These are phyloP conservation scores for Mycena pura DNA, from an alignment of 768 basidiomycete genomes.

Conservation along the genomic window DNA sequence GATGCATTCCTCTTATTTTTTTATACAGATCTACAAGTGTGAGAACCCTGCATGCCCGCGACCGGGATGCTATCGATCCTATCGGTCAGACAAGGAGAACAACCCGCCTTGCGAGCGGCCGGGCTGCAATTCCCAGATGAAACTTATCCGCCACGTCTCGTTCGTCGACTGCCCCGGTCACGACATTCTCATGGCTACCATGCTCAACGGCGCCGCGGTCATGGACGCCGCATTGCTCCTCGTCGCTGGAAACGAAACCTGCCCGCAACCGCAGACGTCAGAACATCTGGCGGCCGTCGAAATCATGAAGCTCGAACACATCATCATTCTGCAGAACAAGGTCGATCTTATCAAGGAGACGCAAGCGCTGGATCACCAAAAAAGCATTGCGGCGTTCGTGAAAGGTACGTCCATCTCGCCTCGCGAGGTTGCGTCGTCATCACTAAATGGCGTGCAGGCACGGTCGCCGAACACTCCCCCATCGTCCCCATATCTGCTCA, in stretches of 20 bases:
- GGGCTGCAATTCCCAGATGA: constrained; percentile 90
- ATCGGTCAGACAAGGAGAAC: constrained; percentile 93
- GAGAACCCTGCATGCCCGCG: constrained; percentile 92
- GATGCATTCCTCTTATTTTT: constrained; percentile 23
- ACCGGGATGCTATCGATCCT: constrained; percentile 93
- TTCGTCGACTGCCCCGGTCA: constrained; percentile 98
- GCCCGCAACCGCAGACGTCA: constrained; percentile 98
- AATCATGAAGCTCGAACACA: constrained; percentile 98
- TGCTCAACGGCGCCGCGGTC: constrained; percentile 99
- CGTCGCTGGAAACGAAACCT: constrained; percentile 97
- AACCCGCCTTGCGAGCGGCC: constrained; percentile 92
- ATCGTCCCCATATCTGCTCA: constrained; percentile 99
- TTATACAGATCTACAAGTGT: constrained; percentile 95
- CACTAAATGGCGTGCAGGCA: constrained; percentile 64
- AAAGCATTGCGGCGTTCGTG: constrained; percentile 94
- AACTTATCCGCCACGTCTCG: constrained; percentile 93
- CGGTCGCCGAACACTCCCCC: constrained; percentile 95
- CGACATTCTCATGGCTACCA: constrained; percentile 99
- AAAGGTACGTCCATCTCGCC: constrained; percentile 75
- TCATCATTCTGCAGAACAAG: constrained; percentile 98
- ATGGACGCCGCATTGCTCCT: constrained; percentile 98
- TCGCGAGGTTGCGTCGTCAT: neutral
- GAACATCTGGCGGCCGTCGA: constrained; percentile 99
- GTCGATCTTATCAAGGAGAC: constrained; percentile 97
- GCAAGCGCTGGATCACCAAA: constrained; percentile 94